Percentiles rank a stretch among this genome's conserved stretches.
Conservation (phyloP, 2,329 filamentous ascomycete species). For the Acrodontium crateriforme region DNA sequence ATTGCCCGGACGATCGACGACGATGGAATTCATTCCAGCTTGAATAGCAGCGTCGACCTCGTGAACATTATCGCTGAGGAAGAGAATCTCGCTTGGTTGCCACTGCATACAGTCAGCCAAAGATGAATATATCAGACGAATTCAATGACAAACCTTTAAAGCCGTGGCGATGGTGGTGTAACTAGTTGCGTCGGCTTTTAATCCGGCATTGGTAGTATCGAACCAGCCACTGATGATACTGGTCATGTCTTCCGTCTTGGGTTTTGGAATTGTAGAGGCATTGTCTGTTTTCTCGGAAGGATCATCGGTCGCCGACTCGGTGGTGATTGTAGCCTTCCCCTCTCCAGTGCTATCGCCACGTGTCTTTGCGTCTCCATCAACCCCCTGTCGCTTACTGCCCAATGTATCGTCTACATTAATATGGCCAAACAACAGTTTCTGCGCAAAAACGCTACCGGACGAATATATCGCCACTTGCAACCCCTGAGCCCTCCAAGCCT, state of each 20-base stretch:
- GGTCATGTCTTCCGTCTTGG: conserved; percentile 44
- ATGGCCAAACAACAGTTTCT: conserved; percentile 66
- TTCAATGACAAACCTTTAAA: conserved; percentile 18
- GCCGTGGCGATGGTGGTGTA: conserved; percentile 50
- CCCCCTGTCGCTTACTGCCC: conserved; percentile 9
- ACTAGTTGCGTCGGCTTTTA: conserved; percentile 53
- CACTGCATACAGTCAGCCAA: conserved; percentile 22
- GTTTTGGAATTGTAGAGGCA: too few relatives aligned
- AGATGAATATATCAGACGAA: neutral
- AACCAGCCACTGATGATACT: conserved; percentile 53
- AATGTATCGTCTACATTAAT: conserved; percentile 15
- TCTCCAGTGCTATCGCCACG: conserved; percentile 1
- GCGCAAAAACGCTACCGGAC: conserved; percentile 64
- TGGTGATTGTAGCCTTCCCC: conserved; percentile 1
- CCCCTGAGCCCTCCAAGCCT: conserved; percentile 42
- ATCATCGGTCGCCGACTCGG: conserved; percentile 2
- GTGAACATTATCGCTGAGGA: conserved; percentile 66
- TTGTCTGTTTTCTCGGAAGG: conserved; percentile 2
- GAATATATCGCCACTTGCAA: conserved; percentile 61
- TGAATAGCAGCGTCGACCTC: conserved; percentile 33
- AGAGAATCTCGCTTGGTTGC: conserved; percentile 47
- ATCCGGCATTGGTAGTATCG: conserved; percentile 68
- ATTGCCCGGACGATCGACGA: conserved; percentile 54
- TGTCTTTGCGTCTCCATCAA: too few relatives aligned
- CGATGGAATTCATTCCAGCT: conserved; percentile 28